Base-by-base conservation (phyloP, 2,329 filamentous ascomycete species). In the Aspergillus thermomutatus region DNA sequence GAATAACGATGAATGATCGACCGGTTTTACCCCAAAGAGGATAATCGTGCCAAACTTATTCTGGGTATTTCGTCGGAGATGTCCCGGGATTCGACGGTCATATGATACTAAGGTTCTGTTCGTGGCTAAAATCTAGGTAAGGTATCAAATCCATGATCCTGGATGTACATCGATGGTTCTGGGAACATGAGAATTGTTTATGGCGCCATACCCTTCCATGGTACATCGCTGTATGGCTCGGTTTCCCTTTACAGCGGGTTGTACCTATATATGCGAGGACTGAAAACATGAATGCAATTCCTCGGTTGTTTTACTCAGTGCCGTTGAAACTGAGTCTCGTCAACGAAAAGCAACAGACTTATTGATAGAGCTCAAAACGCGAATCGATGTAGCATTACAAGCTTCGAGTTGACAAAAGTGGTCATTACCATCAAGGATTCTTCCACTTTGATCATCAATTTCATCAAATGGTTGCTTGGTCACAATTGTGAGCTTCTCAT, bases 1-100 rank as follows among this genome's bases (percentile, higher is more conserved):
- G 31, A 37, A 37, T 37, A 17, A 37, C 31, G 31, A 37, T 14
- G 31, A 17, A 37, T 37, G 48, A 55, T 48, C 50, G 52, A 51
- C 52, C 47, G 50, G 26, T 37, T 40, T 53, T 49, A 53, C 50
- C 37, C 46, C 21, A 49, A 54, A 50, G 31, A 28, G 53, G 53
- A 50, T 40, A 54, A 37, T 26, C 25, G 26, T 40, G 47, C 45
- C 26, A 27, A 54, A 27, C 45, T 49, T 21, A 54, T 19, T 49
- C 23, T 26, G 26, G 47, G 37, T 37, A 37, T 37, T 50, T 54
- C 27, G 53, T 40, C 53, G 47, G 53, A n/a, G 26, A 27, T 28
- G 48, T 46, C 53, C 53, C 47, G 47, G 46, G 43, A 41, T 46
- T 49, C 47, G 43, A 50, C 11, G 2, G 47, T 54, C 53, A 54